phyloP scores from a whole-genome alignment of 2,329 filamentous ascomycete species.

The Pseudocercospora fijiensis region DNA sequence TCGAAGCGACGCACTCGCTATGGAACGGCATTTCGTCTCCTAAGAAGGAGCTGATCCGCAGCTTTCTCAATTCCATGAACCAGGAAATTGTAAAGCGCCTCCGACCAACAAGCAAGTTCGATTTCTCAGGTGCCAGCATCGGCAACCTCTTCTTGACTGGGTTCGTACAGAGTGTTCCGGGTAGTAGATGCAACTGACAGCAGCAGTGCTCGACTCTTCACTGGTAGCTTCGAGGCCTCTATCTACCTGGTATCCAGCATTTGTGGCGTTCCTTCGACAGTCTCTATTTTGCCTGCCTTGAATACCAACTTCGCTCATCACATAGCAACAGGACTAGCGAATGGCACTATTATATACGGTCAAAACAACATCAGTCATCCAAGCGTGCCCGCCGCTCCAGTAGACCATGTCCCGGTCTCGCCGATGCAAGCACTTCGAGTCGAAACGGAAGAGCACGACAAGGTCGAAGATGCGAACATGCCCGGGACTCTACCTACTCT shows the following conservation, averaged over 20 bases:
- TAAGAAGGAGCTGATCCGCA: slow-evolving; percentile 54
- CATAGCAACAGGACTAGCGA: slow-evolving; percentile 76
- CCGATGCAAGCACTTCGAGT: slow-evolving; percentile 26
- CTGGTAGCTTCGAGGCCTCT: slow-evolving; percentile 85
- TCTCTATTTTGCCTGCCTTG: slow-evolving; percentile 82
- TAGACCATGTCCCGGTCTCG: slow-evolving; percentile 28
- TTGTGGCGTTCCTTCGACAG: slow-evolving; percentile 74
- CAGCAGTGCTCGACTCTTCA: slow-evolving; percentile 77
- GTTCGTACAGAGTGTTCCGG: slow-evolving; percentile 36
- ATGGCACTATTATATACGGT: slow-evolving; percentile 78
- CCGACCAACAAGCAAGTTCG: slow-evolving; percentile 49
- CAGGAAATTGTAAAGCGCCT: slow-evolving; percentile 51
- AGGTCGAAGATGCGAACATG: slow-evolving; percentile 75
- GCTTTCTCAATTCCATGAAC: slow-evolving; percentile 52
- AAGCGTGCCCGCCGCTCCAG: slow-evolving; percentile 54
- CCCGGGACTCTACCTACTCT: slow-evolving; percentile 78
- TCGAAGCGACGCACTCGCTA: slow-evolving; percentile 75
- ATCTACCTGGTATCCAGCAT: slow-evolving; percentile 88
- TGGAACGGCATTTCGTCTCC: slow-evolving; percentile 61
- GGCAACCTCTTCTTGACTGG: slow-evolving; percentile 54
- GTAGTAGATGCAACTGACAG: slow-evolving; percentile 47
- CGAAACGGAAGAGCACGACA: slow-evolving; percentile 59
- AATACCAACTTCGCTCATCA: slow-evolving; percentile 96
- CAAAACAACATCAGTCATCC: slow-evolving; percentile 94
- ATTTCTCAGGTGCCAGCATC: slow-evolving; percentile 52